Evolutionary conservation across 768 basidiomycete genomes (phyloP).

Genomic region (Holtermannia corniformis): DNA sequence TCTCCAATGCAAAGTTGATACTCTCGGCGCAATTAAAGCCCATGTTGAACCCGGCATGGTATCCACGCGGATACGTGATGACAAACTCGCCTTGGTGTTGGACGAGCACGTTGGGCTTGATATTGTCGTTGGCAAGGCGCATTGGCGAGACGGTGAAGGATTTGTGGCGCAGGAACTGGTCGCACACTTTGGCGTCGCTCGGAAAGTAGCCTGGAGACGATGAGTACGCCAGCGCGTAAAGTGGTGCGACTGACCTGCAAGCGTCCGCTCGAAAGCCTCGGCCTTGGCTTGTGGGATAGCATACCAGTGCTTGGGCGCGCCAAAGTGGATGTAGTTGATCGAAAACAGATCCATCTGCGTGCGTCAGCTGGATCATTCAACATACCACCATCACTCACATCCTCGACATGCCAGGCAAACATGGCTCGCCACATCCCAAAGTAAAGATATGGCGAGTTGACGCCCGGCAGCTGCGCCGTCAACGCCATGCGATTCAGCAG

Average conservation of each 20-base stretch:
- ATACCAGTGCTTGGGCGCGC: constrained; percentile 92
- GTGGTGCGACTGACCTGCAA: constrained; percentile 64
- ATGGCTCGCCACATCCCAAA: constrained; percentile 99
- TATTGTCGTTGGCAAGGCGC: constrained; percentile 65
- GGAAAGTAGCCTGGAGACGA: constrained; percentile 67
- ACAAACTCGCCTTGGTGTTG: constrained; percentile 95
- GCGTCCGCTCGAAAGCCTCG: constrained; percentile 70
- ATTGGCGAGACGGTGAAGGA: constrained; percentile 86
- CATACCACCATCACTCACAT: constrained; percentile 41
- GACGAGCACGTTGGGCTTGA: constrained; percentile 73
- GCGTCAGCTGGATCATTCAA: not conserved
- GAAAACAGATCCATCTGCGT: constrained; percentile 83
- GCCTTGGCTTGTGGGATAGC: constrained; percentile 82
- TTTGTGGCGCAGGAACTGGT: constrained; percentile 93
- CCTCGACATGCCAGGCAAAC: constrained; percentile 99
- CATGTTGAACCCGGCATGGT: constrained; percentile 94
- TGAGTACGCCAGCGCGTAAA: not conserved
- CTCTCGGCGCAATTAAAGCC: constrained; percentile 96
- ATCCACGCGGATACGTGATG: constrained; percentile 87
- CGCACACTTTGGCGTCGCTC: constrained; percentile 69
- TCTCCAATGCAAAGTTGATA: constrained; percentile 91
- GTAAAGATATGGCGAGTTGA: constrained; percentile 94
- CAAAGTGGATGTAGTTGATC: constrained; percentile 98
- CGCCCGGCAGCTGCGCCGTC: constrained; percentile 71
- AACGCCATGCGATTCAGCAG: constrained; percentile 65